phyloP scores from a whole-genome alignment of 129 eudicot species.

The Flaveria trinervia region DNA sequence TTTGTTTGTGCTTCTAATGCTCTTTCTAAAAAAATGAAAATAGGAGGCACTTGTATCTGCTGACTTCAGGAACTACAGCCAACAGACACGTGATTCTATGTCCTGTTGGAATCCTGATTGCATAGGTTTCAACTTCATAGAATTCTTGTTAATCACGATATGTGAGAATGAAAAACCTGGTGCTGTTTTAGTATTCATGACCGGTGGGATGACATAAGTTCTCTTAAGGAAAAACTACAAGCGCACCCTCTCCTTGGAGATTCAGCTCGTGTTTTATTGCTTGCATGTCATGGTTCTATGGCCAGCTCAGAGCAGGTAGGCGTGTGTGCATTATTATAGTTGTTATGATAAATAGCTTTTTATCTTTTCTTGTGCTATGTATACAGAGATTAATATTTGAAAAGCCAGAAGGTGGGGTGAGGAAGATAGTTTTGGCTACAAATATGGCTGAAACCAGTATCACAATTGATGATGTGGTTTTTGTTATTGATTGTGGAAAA shows the following conservation, averaged over 20 bases:
- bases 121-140: constrained; percentile 83
- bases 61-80: constrained; percentile 58
- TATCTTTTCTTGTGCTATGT: constrained; percentile 18
- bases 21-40: constrained; percentile 23
- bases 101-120: constrained; percentile 97
- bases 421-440: constrained; percentile 93
- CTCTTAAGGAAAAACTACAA: constrained; percentile 85
- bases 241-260: constrained; percentile 75
- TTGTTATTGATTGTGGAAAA: constrained; percentile 95
- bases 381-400: constrained; percentile 79
- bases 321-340: constrained; percentile 8
- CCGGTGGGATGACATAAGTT: constrained; percentile 96
- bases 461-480: constrained; percentile 93
- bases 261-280: constrained; percentile 65
- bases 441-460: constrained; percentile 99
- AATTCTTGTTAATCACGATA: constrained; percentile 65
- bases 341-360: constrained; percentile 1
- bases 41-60: constrained; percentile 78
- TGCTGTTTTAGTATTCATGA: constrained; percentile 86
- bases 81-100: constrained; percentile 69
- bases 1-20: constrained; percentile 10
- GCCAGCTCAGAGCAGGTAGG: constrained; percentile 91
- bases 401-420: constrained; percentile 74
- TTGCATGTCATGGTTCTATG: constrained; percentile 99
- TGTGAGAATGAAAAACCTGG: constrained; percentile 73